Conservation (phyloP, 2,329 filamentous ascomycete genomes). For the Alternaria brassicicola region DNA sequence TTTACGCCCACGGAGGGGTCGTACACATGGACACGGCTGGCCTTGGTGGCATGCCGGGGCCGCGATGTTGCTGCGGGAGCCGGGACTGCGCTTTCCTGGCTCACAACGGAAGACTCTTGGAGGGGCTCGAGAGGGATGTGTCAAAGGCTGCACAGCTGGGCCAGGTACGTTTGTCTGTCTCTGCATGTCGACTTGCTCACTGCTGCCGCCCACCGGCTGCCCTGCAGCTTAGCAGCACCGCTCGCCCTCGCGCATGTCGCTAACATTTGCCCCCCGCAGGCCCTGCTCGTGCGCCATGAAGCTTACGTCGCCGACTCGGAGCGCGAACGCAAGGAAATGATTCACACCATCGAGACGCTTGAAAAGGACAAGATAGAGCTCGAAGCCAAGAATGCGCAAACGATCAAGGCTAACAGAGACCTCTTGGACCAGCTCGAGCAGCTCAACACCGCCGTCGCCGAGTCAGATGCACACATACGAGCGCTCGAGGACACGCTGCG, state of each 20-base stretch:
- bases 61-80: constrained; percentile 82
- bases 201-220: constrained; percentile 10
- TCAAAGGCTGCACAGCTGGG: constrained; percentile 85
- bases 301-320: constrained; percentile 92
- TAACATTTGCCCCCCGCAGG: constrained; percentile 77
- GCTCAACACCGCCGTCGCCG: constrained; percentile 77
- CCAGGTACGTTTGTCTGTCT: constrained; percentile 66
- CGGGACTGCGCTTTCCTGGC: constrained; percentile 78
- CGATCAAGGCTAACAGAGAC: constrained; percentile 80
- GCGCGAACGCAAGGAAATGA: constrained; percentile 77
- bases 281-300: constrained; percentile 88
- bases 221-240: constrained; percentile 17
- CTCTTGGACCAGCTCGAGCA: constrained; percentile 84
- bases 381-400: constrained; percentile 76
- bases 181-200: constrained; percentile 32
- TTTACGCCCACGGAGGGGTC: constrained; percentile 11
- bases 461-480: constrained; percentile 81
- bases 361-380: constrained; percentile 72
- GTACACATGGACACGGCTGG: constrained; percentile 27
- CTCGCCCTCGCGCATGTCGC: constrained; percentile 54
- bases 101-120: constrained; percentile 78
- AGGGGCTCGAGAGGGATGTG: constrained; percentile 85
- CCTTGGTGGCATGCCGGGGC: constrained; percentile 40
- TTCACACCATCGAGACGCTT: constrained; percentile 73
- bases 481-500: constrained; percentile 77